Evolutionary conservation across 2,329 filamentous ascomycete species (phyloP).

Genomic region (Talaromyces sp.): DNA sequence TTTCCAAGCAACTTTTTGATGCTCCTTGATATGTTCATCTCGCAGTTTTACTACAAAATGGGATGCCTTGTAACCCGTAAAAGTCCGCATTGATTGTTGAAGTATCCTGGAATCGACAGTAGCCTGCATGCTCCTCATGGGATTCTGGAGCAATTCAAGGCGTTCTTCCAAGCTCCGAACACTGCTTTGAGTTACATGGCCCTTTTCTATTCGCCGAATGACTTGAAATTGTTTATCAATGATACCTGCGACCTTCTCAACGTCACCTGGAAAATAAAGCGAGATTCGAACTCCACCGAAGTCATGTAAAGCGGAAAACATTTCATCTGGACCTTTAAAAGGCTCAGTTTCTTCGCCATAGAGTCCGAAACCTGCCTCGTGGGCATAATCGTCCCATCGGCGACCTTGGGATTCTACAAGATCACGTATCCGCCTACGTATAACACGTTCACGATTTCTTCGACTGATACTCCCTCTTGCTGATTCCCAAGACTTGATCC

Average conservation of each 20-base stretch:
- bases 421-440: background rate
- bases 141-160: background rate
- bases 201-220: background rate
- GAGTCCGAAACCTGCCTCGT: background rate
- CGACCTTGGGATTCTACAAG: background rate
- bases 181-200: background rate
- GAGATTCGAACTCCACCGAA: background rate
- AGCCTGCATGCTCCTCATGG: background rate
- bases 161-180: background rate
- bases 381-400: background rate
- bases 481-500: background rate
- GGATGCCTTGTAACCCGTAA: background rate
- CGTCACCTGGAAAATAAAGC: background rate
- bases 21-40: background rate
- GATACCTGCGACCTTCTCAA: background rate
- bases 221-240: background rate
- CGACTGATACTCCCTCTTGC: background rate
- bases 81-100: background rate
- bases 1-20: background rate
- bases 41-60: background rate
- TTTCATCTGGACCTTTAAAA: background rate
- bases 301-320: background rate
- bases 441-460: background rate
- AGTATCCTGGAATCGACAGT: background rate
- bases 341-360: background rate